Evolutionary conservation across 768 basidiomycete species (phyloP).

Genomic region (Lactifluus echinatus): DNA sequence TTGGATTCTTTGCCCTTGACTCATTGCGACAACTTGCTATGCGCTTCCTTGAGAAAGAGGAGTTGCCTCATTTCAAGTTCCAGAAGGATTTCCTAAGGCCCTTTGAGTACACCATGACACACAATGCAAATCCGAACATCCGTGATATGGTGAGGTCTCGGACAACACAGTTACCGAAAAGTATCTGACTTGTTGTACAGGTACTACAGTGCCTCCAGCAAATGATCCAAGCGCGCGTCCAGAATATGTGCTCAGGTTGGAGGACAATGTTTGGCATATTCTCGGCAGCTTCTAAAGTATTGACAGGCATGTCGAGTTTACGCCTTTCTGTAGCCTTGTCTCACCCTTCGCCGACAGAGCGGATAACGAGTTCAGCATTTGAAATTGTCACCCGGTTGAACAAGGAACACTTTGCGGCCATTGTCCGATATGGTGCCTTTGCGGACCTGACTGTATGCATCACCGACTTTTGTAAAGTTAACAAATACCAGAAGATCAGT

Average conservation of each 20-base stretch:
- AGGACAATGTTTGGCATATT: conserved; percentile 99
- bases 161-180: neutral
- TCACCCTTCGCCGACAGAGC: conserved; percentile 43
- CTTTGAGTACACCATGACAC: conserved; percentile 95
- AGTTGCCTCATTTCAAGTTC: conserved; percentile 95
- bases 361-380: conserved; percentile 87
- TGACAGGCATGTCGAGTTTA: conserved; percentile 51
- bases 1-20: conserved; percentile 94
- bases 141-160: conserved; percentile 73
- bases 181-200: conserved; percentile 33
- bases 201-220: conserved; percentile 96
- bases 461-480: conserved; percentile 98
- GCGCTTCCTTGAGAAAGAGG: conserved; percentile 98
- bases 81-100: conserved; percentile 99
- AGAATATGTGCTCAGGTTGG: conserved; percentile 97
- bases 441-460: conserved; percentile 95
- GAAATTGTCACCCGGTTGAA: conserved; percentile 92
- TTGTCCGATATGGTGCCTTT: conserved; percentile 90
- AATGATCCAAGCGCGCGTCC: conserved; percentile 93
- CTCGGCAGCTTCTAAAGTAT: conserved; percentile 88
- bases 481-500: conserved; percentile 98
- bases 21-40: conserved; percentile 94
- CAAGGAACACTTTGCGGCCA: conserved; percentile 81
- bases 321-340: neutral
- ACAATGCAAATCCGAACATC: conserved; percentile 92